Base-by-base conservation (phyloP, 371 early-diverging fungal genomes). In the Mortierella sp. region DNA sequence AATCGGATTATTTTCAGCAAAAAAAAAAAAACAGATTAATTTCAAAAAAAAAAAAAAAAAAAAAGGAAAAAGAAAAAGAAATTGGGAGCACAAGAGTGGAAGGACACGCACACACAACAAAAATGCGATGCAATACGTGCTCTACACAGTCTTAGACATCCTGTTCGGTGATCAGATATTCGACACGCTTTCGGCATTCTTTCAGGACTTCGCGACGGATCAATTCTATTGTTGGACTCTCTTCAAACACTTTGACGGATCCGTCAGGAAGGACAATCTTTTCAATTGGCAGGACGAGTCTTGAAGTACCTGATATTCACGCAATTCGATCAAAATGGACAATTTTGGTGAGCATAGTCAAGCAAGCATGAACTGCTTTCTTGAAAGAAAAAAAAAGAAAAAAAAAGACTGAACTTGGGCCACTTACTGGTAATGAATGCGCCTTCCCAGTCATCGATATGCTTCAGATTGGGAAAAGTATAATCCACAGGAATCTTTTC, bases 371-470 rank as follows among this genome's bases (percentile, higher is more conserved):
- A 4, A n/a, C n/a, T 45, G 45, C 4, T 18, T 12, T 18, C 12
- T 45, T 45, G 12, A 12, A 40, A 8, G 40, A 40, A n/a, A 54
- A 4, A 24, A n/a, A 4, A 28, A 28, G 26, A 28, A 28, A 9
- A 55, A 30, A 28, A 55, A 55, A 4, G 55, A n/a, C 9, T 52
- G 20, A 18, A 22, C 22, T 22, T 5, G 24, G 24, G n/a, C 12
- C 11, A 77, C 84, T 76, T 84, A 87, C 91, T 91, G 6, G 90
- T 84, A n/a, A 91, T 43, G 70, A 89, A 91, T 37, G 90, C 89
- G 2, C 90, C 90, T 57, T 87, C 84, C 90, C 90, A 91, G 30
- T 83, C 84, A 3, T 87, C 81, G 3, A 75, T 71, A 9, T 87
- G 85, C 40, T 85, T 70, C 24, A 89, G 52, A 24, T 67, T 84